Conservation (phyloP, 2,329 filamentous ascomycete genomes). For the Podosphaera leucotricha region DNA sequence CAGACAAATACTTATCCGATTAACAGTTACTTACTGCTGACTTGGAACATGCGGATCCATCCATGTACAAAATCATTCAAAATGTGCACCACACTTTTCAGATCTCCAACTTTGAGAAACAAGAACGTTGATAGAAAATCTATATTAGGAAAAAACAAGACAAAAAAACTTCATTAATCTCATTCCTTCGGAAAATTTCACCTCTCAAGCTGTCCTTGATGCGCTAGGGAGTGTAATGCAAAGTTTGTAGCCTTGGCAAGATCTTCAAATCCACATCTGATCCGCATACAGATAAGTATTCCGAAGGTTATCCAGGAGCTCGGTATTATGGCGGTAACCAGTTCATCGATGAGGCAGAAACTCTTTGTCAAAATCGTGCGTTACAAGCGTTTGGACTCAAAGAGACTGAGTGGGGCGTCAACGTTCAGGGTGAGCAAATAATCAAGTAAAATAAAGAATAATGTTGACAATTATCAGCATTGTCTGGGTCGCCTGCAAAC, state of each 20-base stretch:
- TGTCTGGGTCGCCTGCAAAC: constrained; percentile 71
- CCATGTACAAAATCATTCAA: constrained; percentile 95
- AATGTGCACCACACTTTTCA: constrained; percentile 15
- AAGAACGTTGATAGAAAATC: constrained; percentile 30
- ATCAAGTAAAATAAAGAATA: constrained; percentile 1
- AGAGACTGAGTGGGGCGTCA: constrained; percentile 85
- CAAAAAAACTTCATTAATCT: constrained; percentile 97
- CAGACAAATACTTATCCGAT: constrained; percentile 36
- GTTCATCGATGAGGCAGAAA: constrained; percentile 92
- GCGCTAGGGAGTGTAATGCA: constrained; percentile 74
- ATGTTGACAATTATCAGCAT: background rate
- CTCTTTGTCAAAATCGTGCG: constrained; percentile 82
- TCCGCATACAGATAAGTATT: constrained; percentile 79
- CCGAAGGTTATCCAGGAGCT: constrained; percentile 90
- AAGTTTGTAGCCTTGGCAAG: background rate
- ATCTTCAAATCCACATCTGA: background rate
- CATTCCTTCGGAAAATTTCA: constrained; percentile 98
- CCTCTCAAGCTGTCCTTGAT: constrained; percentile 92
- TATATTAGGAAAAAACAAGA: constrained; percentile 62
- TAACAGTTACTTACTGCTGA: constrained; percentile 52
- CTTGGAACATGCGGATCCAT: constrained; percentile 65
- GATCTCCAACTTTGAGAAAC: background rate
- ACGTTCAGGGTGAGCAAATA: constrained; percentile 61
- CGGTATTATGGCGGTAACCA: constrained; percentile 99
- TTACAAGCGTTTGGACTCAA: constrained; percentile 78